These are phyloP conservation scores for Auxenochlorella pyrenoidosa DNA, from an alignment of 139 green algal species.

Conservation along the genomic window DNA sequence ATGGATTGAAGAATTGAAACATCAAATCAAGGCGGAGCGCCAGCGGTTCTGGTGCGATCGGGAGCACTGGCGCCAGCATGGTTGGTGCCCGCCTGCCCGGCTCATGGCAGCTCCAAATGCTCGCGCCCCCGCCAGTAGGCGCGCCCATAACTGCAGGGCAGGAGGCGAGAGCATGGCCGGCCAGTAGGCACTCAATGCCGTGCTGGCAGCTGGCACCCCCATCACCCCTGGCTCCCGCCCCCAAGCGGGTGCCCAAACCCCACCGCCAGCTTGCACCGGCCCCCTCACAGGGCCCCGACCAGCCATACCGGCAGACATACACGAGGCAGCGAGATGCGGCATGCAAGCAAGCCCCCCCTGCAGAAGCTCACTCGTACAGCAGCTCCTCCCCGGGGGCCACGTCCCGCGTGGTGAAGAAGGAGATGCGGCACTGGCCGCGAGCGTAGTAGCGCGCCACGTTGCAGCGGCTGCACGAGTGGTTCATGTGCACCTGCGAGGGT, in stretches of 20 bases:
- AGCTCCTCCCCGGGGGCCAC: conserved; percentile 39
- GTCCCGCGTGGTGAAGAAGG: conserved; percentile 53
- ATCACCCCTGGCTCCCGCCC: too few relatives aligned
- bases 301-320: too few relatives aligned
- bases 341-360: not conserved
- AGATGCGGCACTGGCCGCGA: conserved; percentile 33
- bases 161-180: not conserved
- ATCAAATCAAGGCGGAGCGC: too few relatives aligned
- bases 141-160: conserved; percentile 57
- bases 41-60: too few relatives aligned
- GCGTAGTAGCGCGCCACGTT: conserved; percentile 62
- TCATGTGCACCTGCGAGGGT: conserved; percentile 59
- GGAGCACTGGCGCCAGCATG: too few relatives aligned
- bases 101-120: conserved; percentile 56
- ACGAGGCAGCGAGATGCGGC: too few relatives aligned
- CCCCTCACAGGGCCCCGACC: not conserved
- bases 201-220: not conserved
- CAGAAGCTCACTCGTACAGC: conserved; percentile 24
- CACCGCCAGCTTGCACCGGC: not conserved
- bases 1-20: too few relatives aligned
- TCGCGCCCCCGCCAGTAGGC: conserved; percentile 65
- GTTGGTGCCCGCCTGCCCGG: too few relatives aligned
- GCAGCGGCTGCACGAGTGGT: conserved; percentile 48
- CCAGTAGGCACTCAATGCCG: not conserved
- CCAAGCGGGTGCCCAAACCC: not conserved